A percentile compares a stretch with the other conserved stretches of the same genome.
Conservation (phyloP, 352 stramenopile genomes). For the Blastocystis sp. region DNA sequence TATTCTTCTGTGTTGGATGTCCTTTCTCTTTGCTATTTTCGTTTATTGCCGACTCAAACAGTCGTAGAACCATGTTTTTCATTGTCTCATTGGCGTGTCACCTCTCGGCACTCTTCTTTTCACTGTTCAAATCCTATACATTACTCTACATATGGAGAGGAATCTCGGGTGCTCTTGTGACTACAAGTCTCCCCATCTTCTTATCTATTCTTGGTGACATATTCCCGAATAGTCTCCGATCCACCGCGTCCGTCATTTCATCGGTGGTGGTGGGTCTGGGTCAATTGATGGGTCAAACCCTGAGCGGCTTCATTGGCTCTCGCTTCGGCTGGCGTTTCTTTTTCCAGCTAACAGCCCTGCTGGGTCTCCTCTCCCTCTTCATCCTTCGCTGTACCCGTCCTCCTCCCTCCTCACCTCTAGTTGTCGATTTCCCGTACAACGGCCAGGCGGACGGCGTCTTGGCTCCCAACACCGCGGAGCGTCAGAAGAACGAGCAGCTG, state of each 20-base stretch:
- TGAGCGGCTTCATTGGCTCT: slow-evolving; percentile 13
- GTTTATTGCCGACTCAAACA: slow-evolving; percentile 24
- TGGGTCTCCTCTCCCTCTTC: neutral
- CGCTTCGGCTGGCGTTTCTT: slow-evolving; percentile 7
- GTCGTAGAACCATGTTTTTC: neutral
- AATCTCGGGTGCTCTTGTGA: slow-evolving; percentile 4
- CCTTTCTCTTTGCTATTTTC: slow-evolving; percentile 17
- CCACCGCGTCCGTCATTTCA: slow-evolving; percentile 2
- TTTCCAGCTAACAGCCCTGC: neutral
- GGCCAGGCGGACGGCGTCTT: slow-evolving; percentile 25
- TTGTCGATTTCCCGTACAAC: neutral
- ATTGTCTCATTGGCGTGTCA: slow-evolving; percentile 8
- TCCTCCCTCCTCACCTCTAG: neutral
- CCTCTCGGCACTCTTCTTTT: neutral
- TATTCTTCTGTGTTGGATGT: slow-evolving; percentile 32
- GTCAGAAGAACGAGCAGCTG: neutral
- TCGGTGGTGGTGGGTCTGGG: slow-evolving; percentile 23
- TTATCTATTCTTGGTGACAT: slow-evolving; percentile 46
- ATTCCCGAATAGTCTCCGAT: neutral
- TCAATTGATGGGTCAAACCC: slow-evolving; percentile 11
- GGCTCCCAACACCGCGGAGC: neutral
- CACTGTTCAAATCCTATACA: neutral
- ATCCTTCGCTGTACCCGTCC: neutral
- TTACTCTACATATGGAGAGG: slow-evolving; percentile 30
- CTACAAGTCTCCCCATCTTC: slow-evolving; percentile 15